Evolutionary conservation across 257 asterid genomes (phyloP), one percentile per base, ranked within the genome.

Genomic region (Nicotiana knightiana): DNA sequence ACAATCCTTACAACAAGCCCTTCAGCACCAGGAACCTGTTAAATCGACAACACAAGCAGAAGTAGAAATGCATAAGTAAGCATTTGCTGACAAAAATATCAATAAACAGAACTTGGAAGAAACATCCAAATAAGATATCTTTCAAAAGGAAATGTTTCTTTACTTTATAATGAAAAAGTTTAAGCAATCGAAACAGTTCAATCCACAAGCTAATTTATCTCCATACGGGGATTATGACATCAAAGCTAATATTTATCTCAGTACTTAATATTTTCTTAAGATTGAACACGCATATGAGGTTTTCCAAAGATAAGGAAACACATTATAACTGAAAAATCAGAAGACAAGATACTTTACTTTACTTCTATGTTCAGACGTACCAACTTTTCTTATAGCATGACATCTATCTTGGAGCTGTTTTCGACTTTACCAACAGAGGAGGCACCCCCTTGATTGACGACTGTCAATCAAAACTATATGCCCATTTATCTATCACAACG

Each of bases 1-100:
- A 96, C 99, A 81, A 96, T 97, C 88, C 99, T 87, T 9, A 96
- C 93, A 80, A 96, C 99, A 84, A 96, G 99, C 77, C 95, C 94
- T 64, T 96, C 98, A 76, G 98, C 99, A 84, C 95, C 99, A 12
- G 97, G 95, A 84, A 96, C 93, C 99, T 96, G 91, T 54, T 39
- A 43, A 86, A 30, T 48, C 16, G 28, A 16, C 53, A 51, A 51
- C 62, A 51, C 28, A 48, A 3, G 16, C 62, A 73, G 26, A 48
- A 51, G 46, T 51, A 26, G 9, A 73, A n/a, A 73, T 13, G 26
- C 39, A 46, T 48, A 73, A 48, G 79, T 73, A 59, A 46, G 48
- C 28, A 28, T 48, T 48, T 24, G 63, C n/a, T 15, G 35, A 51
- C 13, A 3, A 75, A 15, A 37, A 51, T 48, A 75, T 75, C 79